Evolutionary conservation across 2,329 filamentous ascomycete species (phyloP).

Genomic region (Botrytis fabae): DNA sequence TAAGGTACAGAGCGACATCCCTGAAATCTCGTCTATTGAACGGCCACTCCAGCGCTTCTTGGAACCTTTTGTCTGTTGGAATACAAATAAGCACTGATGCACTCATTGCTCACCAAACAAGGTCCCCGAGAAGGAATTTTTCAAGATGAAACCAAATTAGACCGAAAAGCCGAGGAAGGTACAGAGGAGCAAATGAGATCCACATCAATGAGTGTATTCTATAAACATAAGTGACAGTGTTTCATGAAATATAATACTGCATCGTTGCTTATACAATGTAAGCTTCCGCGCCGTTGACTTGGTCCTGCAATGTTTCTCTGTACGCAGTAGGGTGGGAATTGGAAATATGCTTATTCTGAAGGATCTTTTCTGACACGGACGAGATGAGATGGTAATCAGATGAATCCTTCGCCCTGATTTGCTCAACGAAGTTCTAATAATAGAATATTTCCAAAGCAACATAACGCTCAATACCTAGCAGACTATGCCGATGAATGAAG

Average conservation of each 20-base stretch:
- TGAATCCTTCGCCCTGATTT: not conserved
- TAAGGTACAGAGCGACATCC: not conserved
- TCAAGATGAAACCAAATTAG: not conserved
- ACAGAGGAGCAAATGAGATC: not conserved
- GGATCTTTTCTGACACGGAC: constrained; percentile 5
- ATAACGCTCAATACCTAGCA: not conserved
- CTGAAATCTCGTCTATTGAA: not conserved
- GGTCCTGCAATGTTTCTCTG: not conserved
- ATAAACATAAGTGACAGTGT: too few relatives aligned
- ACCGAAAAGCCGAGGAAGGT: not conserved
- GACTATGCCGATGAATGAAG: not conserved
- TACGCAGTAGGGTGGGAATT: not conserved
- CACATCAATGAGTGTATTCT: not conserved
- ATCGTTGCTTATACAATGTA: not conserved
- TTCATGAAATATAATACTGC: not conserved
- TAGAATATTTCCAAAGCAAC: not conserved
- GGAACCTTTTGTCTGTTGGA: not conserved
- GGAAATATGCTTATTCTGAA: constrained; percentile 3
- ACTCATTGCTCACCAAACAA: not conserved
- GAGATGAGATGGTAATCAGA: constrained; percentile 2
- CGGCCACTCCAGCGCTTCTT: not conserved
- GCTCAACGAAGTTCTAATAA: not conserved
- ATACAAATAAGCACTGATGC: not conserved
- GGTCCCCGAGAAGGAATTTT: not conserved
- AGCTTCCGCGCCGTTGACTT: not conserved